Conservation (phyloP, 208 protist genomes). For the Trypanosoma rangeli region DNA sequence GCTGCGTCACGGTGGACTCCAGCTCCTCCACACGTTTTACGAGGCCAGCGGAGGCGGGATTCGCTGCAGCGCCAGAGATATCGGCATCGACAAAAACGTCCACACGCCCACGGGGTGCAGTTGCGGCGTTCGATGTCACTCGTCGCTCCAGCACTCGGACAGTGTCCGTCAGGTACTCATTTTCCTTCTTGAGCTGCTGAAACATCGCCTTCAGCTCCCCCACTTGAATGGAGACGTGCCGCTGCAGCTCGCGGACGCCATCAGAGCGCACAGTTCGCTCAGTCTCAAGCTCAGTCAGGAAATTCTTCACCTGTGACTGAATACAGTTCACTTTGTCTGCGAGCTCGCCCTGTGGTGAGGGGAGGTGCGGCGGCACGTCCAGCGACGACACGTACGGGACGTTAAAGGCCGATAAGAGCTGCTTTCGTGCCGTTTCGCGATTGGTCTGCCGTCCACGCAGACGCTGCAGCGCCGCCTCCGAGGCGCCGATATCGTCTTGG, state of each 20-base stretch:
- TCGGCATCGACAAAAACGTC: neutral
- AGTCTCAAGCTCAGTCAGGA: conserved; percentile 63
- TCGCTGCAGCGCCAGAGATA: neutral
- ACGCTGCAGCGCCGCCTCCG: conserved; percentile 46
- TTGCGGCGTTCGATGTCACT: neutral
- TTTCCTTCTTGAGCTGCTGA: conserved; percentile 62
- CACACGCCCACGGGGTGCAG: neutral
- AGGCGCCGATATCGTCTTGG: conserved; percentile 42
- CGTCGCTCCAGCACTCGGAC: conserved; percentile 56
- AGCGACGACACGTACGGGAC: conserved; percentile 1
- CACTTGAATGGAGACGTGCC: conserved; percentile 40
- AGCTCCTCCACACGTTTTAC: conserved; percentile 52
- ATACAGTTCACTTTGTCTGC: conserved; percentile 21
- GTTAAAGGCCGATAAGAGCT: conserved; percentile 29
- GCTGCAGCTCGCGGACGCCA: conserved; percentile 50
- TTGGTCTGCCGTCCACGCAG: conserved; percentile 41
- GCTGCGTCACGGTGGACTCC: conserved; percentile 42
- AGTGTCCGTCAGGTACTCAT: conserved; percentile 47
- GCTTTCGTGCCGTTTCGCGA: conserved; percentile 36
- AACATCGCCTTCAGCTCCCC: conserved; percentile 53
- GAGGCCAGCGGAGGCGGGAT: neutral
- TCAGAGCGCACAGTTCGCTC: conserved; percentile 66
- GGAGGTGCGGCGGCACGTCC: neutral
- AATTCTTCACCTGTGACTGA: conserved; percentile 53
- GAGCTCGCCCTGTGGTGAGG: neutral